These are phyloP conservation scores for Lactarius sanguifluus DNA, from an alignment of 768 basidiomycete genomes.

Conservation along the genomic window DNA sequence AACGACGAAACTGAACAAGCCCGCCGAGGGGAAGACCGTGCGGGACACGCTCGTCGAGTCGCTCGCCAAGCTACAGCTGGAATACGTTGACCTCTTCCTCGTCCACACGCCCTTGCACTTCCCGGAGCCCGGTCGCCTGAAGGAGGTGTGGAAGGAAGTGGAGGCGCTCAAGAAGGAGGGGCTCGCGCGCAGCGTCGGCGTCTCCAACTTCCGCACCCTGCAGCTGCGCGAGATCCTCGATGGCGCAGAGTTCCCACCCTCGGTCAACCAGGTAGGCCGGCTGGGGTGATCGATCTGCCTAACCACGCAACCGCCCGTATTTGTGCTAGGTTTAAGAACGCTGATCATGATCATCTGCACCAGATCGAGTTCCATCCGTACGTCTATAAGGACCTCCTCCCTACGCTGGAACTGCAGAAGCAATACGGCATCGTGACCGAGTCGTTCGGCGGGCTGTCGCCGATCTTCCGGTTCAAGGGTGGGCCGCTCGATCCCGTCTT, in stretches of 20 bases:
- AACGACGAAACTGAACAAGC: slow-evolving; percentile 41
- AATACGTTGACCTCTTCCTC: slow-evolving; percentile 46
- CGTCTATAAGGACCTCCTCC: slow-evolving; percentile 44
- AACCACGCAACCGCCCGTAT: background rate
- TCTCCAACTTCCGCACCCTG: slow-evolving; percentile 52
- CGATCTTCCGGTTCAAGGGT: slow-evolving; percentile 39
- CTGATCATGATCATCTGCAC: background rate
- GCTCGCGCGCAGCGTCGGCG: slow-evolving; percentile 44
- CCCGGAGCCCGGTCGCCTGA: slow-evolving; percentile 32
- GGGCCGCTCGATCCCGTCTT: slow-evolving; percentile 45
- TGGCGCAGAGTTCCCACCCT: slow-evolving; percentile 46
- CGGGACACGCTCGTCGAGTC: slow-evolving; percentile 41
- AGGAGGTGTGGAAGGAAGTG: slow-evolving; percentile 44
- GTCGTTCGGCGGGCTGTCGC: slow-evolving; percentile 44
- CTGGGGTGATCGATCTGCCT: no score
- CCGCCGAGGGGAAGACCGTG: slow-evolving; percentile 39
- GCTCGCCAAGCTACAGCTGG: slow-evolving; percentile 42
- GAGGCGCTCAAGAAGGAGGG: slow-evolving; percentile 46
- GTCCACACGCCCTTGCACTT: slow-evolving; percentile 41
- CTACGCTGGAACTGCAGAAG: slow-evolving; percentile 39
- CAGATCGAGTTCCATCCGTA: slow-evolving; percentile 58
- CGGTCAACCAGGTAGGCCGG: slow-evolving; percentile 51
- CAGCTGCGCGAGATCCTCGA: slow-evolving; percentile 47
- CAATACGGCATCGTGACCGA: slow-evolving; percentile 41
- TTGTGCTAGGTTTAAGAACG: background rate